phyloP scores from a whole-genome alignment of 1,139 yeast genomes.

The Diutina rugosa region DNA sequence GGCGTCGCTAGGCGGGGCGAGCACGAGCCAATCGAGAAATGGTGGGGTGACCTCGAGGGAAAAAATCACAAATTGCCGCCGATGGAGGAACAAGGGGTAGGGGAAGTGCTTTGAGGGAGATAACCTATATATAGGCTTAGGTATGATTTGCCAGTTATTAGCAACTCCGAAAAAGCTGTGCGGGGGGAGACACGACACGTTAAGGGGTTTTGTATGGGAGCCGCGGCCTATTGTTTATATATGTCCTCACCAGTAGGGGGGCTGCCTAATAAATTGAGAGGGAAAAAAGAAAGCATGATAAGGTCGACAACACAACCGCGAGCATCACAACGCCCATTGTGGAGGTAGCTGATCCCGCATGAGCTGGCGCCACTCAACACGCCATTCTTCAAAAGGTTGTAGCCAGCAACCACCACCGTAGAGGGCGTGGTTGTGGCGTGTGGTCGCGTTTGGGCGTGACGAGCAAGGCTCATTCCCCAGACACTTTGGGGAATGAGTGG shows the following conservation, averaged over 20 bases:
- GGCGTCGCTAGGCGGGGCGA: background rate
- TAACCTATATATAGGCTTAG: too few species aligned
- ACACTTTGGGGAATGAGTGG: too few species aligned
- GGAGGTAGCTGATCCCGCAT: background rate
- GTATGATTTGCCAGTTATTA: too few species aligned
- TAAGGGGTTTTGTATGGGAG: background rate
- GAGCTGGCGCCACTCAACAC: too few species aligned
- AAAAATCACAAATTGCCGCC: background rate
- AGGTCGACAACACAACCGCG: background rate
- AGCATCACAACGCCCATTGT: background rate
- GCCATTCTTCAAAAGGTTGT: too few species aligned
- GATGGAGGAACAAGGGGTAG: background rate
- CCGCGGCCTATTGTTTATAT: background rate
- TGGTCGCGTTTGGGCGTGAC: too few species aligned
- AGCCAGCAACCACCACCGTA: too few species aligned
- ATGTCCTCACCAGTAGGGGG: background rate
- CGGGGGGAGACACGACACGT: too few species aligned
- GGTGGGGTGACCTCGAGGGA: background rate
- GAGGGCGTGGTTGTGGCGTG: too few species aligned
- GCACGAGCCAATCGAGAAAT: background rate
- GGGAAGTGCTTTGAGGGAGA: too few species aligned
- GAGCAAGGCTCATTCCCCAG: too few species aligned
- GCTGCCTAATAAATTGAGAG: background rate
- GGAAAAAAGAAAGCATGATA: background rate
- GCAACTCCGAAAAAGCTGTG: too few species aligned